Percentiles rank a stretch among this genome's conserved stretches.
Evolutionary conservation across 768 basidiomycete genomes (phyloP).

Genomic region (Russula sp.): DNA sequence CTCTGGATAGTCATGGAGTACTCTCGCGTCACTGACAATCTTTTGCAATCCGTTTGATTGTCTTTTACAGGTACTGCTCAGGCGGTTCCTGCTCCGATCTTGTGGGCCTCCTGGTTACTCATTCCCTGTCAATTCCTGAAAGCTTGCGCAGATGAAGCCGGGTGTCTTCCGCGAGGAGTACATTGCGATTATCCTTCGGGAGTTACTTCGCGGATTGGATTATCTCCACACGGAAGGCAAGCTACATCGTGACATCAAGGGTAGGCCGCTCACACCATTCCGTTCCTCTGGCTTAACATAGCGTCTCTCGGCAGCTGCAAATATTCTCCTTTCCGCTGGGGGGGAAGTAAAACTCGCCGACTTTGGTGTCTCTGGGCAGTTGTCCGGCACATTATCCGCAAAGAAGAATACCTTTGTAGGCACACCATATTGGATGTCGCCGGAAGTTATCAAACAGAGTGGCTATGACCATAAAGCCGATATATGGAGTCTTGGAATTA

Average conservation of each 20-base stretch:
- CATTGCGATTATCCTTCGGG: slow-evolving; percentile 93
- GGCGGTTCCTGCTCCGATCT: slow-evolving; percentile 97
- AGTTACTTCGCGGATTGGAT: slow-evolving; percentile 86
- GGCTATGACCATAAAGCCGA: slow-evolving; percentile 99
- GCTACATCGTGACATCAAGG: slow-evolving; percentile 99
- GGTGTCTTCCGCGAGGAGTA: slow-evolving; percentile 98
- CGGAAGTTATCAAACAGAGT: slow-evolving; percentile 98
- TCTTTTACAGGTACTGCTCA: slow-evolving; percentile 72
- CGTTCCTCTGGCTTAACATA: neutral
- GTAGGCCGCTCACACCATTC: slow-evolving; percentile 33
- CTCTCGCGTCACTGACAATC: slow-evolving; percentile 22
- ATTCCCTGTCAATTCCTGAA: slow-evolving; percentile 8
- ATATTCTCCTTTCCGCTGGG: slow-evolving; percentile 84
- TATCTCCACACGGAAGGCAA: slow-evolving; percentile 96
- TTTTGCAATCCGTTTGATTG: neutral
- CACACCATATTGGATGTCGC: slow-evolving; percentile 99
- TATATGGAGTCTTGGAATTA: slow-evolving; percentile 97
- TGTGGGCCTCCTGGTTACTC: slow-evolving; percentile 40
- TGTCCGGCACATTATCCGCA: slow-evolving; percentile 85
- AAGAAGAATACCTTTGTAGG: slow-evolving; percentile 99
- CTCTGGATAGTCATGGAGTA: slow-evolving; percentile 99
- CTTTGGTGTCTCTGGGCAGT: slow-evolving; percentile 96
- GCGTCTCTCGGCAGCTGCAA: slow-evolving; percentile 58
- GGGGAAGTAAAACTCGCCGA: slow-evolving; percentile 98
- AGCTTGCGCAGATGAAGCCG: slow-evolving; percentile 78